A percentile compares a stretch with the other conserved stretches of the same genome.
These are phyloP conservation scores for Fusarium citri DNA, from an alignment of 2,329 filamentous ascomycete species.

Conservation along the genomic window DNA sequence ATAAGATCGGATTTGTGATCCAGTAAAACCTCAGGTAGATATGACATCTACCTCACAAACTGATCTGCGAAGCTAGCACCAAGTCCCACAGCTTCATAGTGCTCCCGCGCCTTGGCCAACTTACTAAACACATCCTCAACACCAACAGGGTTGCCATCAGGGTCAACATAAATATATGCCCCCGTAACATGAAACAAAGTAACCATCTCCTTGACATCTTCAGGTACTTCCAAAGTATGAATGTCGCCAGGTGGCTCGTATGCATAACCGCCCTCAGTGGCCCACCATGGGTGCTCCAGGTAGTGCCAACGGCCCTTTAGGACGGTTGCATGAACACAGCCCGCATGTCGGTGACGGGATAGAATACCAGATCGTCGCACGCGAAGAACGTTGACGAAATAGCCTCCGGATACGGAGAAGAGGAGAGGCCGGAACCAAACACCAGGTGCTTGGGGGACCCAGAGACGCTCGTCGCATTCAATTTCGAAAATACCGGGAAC, in stretches of 20 bases:
- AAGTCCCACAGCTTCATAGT: not conserved
- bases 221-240: conserved; percentile 40
- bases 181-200: not conserved
- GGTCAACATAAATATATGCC: conserved; percentile 1
- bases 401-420: not conserved
- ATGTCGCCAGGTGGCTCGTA: conserved; percentile 52
- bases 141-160: not conserved
- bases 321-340: conserved; percentile 49
- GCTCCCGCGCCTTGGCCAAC: not conserved
- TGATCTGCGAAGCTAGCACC: not conserved
- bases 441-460: not conserved
- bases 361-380: conserved; percentile 48
- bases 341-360: conserved; percentile 50
- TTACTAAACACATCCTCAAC: conserved; percentile 9
- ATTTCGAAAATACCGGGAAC: not conserved
- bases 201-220: not conserved
- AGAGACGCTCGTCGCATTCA: not conserved
- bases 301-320: conserved; percentile 52
- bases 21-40: no score
- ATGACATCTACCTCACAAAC: not conserved
- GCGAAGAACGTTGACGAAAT: not conserved
- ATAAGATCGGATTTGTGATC: no score
- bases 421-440: not conserved
- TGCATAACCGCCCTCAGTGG: conserved; percentile 49
- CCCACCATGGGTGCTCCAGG: conserved; percentile 53